These are phyloP conservation scores for Candida michaelii DNA, from an alignment of 805 yeast genomes.

Conservation along the genomic window DNA sequence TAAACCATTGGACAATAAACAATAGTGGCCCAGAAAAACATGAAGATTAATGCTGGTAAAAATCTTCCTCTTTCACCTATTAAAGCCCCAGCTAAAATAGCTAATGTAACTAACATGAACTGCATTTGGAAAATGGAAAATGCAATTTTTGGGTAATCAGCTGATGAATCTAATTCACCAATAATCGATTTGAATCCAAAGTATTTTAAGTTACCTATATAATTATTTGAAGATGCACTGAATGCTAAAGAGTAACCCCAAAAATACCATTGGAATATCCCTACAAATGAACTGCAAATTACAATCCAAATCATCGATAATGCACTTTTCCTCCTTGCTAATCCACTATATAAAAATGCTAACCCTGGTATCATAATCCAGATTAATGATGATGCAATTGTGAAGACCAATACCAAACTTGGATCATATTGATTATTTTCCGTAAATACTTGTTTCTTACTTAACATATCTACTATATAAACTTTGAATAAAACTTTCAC, in stretches of 20 bases:
- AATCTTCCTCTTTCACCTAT: constrained; percentile 88
- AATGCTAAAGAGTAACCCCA: constrained; percentile 98
- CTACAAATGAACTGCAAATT: constrained; percentile 70
- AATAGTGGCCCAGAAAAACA: constrained; percentile 85
- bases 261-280: constrained; percentile 89
- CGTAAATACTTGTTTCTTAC: constrained; percentile 32
- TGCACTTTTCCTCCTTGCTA: constrained; percentile 89
- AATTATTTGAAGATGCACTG: constrained; percentile 75
- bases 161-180: constrained; percentile 39
- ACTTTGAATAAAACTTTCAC: neutral
- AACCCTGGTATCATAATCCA: constrained; percentile 94
- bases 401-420: constrained; percentile 39
- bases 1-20: constrained; percentile 94
- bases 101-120: constrained; percentile 88
- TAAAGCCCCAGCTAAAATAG: constrained; percentile 87
- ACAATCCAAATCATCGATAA: constrained; percentile 80
- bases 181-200: constrained; percentile 80
- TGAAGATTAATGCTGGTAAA: constrained; percentile 76
- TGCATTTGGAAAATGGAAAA: constrained; percentile 87
- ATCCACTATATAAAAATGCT: constrained; percentile 88
- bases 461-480: constrained; percentile 2
- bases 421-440: constrained; percentile 34
- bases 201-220: constrained; percentile 80
- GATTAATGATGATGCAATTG: constrained; percentile 67
- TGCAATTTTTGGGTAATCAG: constrained; percentile 75